Base-by-base conservation (phyloP, 83 land plant genomes). In the Thuja plicata region DNA sequence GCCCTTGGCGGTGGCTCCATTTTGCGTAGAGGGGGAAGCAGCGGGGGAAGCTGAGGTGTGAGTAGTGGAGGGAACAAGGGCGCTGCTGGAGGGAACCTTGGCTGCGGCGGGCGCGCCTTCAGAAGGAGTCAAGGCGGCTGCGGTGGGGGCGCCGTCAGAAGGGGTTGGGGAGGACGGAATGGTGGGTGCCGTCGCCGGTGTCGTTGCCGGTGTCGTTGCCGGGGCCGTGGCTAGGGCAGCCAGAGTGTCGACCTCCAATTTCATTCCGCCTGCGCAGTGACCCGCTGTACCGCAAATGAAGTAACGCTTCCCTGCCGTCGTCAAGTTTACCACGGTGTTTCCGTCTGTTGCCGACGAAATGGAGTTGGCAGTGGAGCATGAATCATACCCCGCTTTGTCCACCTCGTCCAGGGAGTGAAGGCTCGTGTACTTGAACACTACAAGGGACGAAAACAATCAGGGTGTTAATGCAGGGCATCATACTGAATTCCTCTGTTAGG, bases 221-320 rank as follows among this genome's bases (percentile, higher is more conserved):
- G 91, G 89, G 0, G 91, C 66, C 2, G 90, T 15, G 16, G 89
- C 45, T 1, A 89, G 38, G 12, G 89, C 32, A 3, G 93, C 89
- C 0, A 89, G 87, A 1, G 88, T 89, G 86, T 87, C 77, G 0
- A 94, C 40, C 70, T 86, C 91, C 5, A 94, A 15, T 89, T 94
- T 94, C 95, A 91, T 92, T 0, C 95, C 95, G n/a, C 24, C 37
- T 17, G 1, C 1, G 84, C 94, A 93, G 84, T 93, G 93, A 11
- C 93, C 94, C 7, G 86, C 16, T 3, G 83, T 71, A 38, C 93
- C 93, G 50, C 93, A 93, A 66, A 93, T 92, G 94, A 93, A 93
- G 89, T 89, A 93, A 50, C 91, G 85, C 54, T 91, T 91, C 27
- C 90, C 92, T 2, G 92, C 55, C 4, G 88, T 34, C 12, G 88